Percentiles rank a stretch among this genome's conserved stretches.
Conservation (phyloP, 2,329 filamentous ascomycete species). For the Orbilia ellipsospora region DNA sequence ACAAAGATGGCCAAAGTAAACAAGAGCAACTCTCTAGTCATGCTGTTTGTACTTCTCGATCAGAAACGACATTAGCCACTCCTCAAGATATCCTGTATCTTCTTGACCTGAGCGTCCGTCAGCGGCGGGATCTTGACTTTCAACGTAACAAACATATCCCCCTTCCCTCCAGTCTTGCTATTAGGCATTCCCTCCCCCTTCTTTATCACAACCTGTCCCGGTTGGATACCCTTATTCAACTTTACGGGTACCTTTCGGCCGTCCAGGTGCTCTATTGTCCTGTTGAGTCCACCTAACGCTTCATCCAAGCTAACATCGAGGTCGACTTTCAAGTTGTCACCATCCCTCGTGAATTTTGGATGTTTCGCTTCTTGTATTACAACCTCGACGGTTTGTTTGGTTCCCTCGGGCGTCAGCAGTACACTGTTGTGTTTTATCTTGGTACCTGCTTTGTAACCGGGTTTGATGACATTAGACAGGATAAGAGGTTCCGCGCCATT, state of each 20-base stretch:
- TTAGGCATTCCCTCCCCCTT: constrained; percentile 54
- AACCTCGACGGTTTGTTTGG: constrained; percentile 94
- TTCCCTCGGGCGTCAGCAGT: constrained; percentile 93
- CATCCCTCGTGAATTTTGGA: constrained; percentile 90
- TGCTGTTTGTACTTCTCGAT: not conserved
- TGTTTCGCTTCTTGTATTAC: constrained; percentile 99
- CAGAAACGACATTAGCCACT: constrained; percentile 5
- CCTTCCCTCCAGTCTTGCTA: constrained; percentile 47
- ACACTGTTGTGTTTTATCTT: constrained; percentile 98
- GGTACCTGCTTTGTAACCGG: constrained; percentile 89
- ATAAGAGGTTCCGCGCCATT: constrained; percentile 97
- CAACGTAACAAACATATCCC: constrained; percentile 47
- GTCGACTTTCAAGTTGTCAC: constrained; percentile 94
- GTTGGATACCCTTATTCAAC: constrained; percentile 43
- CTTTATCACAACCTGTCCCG: constrained; percentile 49
- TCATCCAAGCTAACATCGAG: constrained; percentile 96
- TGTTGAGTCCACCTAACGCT: constrained; percentile 87
- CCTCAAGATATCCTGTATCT: constrained; percentile 49
- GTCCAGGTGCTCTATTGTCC: constrained; percentile 95
- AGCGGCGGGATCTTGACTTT: constrained; percentile 52
- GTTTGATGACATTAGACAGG: constrained; percentile 95
- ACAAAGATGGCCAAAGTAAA: not conserved
- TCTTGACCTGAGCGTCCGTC: constrained; percentile 38
- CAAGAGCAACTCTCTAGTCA: not conserved
- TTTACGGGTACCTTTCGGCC: constrained; percentile 62